Conservation (phyloP, 2,329 filamentous ascomycete genomes). For the Aspergillus awamori region DNA sequence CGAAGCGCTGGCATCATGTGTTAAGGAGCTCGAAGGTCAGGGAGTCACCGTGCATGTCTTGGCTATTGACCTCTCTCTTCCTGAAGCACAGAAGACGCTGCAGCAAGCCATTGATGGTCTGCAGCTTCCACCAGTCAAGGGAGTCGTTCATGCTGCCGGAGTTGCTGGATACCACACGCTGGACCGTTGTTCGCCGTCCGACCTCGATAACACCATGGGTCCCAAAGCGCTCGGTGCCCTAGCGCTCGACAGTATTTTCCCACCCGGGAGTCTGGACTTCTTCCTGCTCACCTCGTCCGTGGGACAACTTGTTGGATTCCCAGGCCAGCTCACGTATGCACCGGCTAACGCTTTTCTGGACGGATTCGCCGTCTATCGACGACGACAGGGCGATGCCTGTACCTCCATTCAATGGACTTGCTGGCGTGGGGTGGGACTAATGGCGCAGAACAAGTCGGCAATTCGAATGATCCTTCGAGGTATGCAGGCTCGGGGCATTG, state of each 20-base stretch:
- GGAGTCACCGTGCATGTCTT: constrained; percentile 38
- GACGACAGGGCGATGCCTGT: constrained; percentile 4
- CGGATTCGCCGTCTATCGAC: constrained; percentile 10
- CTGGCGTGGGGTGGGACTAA: constrained; percentile 31
- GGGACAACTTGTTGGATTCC: constrained; percentile 14
- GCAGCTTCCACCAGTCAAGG: constrained; percentile 8
- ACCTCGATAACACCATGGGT: constrained; percentile 6
- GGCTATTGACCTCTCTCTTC: constrained; percentile 39
- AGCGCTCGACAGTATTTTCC: constrained; percentile 6
- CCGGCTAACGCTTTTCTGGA: constrained; percentile 13
- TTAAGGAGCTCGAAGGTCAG: constrained; percentile 28
- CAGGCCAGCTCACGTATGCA: constrained; percentile 11
- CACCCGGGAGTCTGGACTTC: constrained; percentile 10
- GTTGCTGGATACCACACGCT: constrained; percentile 6
- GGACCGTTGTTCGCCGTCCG: neutral
- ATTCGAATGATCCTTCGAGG: constrained; percentile 47
- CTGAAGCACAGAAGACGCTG: constrained; percentile 27
- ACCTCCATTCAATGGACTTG: constrained; percentile 15
- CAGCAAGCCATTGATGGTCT: constrained; percentile 7
- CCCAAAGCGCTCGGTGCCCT: constrained; percentile 11
- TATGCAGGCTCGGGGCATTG: constrained; percentile 47
- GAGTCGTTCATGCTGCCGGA: constrained; percentile 15
- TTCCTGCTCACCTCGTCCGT: constrained; percentile 14
- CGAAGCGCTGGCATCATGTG: neutral
- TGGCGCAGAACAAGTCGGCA: constrained; percentile 19